Evolutionary conservation across 1,139 yeast species (phyloP), one percentile per base, ranked within the genome.

Genomic region (Blastobotrys elegans): DNA sequence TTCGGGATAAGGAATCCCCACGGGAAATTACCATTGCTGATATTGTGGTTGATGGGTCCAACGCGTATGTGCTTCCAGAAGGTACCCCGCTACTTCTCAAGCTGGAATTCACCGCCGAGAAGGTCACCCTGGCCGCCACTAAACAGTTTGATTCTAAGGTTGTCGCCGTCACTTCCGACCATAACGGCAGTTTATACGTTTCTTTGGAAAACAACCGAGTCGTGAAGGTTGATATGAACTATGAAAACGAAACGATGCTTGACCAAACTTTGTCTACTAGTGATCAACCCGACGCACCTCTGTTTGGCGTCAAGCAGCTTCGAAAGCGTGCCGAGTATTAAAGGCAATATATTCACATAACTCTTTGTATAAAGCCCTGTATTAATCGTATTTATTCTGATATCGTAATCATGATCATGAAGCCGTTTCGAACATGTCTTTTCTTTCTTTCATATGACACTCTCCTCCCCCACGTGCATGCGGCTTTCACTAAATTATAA

Each of bases 241-340:
- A 17, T 6, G 38, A 34, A n/a, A 5, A 17, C 4, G 22, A 20
- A 4, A 14, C 21, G 13, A n/a, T 5, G 24, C n/a, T 34, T 16
- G 26, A 34, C 14, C 27, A 34, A 34, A 13, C 26, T 5, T 22
- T 34, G 16, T 13, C 18, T 14, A 18, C 35, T 16, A 14, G 18
- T 20, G 16, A 11, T 18, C 10, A 11, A 20, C 11, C 35, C 18
- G 32, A n/a, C 16, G n/a, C n/a, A n/a, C 86, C 92, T 14, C 72
- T 87, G 57, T 84, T 83, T 64, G 74, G 75, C 46, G 73, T 80
- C 32, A 75, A 77, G 51, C 74, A 80, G 38, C 72, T 88, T 57
- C 80, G 95, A 62, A 88, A 88, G 68, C 80, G 95, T 65, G 84
- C 94, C 54, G 96, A 87, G 62, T 88, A 84, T 59, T 77, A 59